phyloP scores from a whole-genome alignment of 2,329 filamentous ascomycete species.

The Nigrospora sphaerica region DNA sequence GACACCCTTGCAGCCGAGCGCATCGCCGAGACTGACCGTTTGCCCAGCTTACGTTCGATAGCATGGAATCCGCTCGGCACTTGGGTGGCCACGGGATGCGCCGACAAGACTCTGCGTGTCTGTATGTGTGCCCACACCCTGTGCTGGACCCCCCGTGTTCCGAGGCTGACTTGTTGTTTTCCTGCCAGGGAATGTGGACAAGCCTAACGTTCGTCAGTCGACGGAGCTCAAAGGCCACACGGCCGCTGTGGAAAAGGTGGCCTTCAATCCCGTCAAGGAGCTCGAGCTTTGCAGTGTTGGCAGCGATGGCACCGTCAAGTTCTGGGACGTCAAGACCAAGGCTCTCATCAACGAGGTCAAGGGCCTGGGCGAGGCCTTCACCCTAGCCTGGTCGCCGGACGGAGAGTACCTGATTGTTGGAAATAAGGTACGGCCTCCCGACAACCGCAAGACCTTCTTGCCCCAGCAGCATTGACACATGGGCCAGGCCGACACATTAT shows the following conservation, averaged over 20 bases:
- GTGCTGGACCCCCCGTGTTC: background rate
- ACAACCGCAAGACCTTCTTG: background rate
- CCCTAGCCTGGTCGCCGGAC: constrained; percentile 67
- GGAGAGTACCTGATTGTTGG: constrained; percentile 65
- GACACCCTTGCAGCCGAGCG: background rate
- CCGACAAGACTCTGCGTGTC: constrained; percentile 64
- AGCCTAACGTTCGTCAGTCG: constrained; percentile 64
- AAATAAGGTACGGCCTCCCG: constrained; percentile 50
- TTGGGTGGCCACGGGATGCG: constrained; percentile 74
- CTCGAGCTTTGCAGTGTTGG: constrained; percentile 70
- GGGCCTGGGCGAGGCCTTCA: constrained; percentile 59
- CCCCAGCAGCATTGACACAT: background rate
- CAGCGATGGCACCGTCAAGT: constrained; percentile 65
- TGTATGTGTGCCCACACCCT: constrained; percentile 41
- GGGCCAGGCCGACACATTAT: constrained; percentile 53
- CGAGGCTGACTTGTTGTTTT: background rate
- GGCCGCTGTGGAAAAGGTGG: constrained; percentile 64
- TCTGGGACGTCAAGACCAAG: constrained; percentile 76
- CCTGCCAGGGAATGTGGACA: constrained; percentile 63
- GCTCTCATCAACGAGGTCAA: constrained; percentile 63
- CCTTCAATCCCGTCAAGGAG: constrained; percentile 71
- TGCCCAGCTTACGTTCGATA: constrained; percentile 63
- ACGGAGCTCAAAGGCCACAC: constrained; percentile 67
- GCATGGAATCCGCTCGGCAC: constrained; percentile 85
- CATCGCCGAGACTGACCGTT: constrained; percentile 1